Evolutionary conservation across 176 grass and related monocot species (phyloP), one percentile per base, ranked within the genome.

Genomic region (Eremochloa ophiuroides): DNA sequence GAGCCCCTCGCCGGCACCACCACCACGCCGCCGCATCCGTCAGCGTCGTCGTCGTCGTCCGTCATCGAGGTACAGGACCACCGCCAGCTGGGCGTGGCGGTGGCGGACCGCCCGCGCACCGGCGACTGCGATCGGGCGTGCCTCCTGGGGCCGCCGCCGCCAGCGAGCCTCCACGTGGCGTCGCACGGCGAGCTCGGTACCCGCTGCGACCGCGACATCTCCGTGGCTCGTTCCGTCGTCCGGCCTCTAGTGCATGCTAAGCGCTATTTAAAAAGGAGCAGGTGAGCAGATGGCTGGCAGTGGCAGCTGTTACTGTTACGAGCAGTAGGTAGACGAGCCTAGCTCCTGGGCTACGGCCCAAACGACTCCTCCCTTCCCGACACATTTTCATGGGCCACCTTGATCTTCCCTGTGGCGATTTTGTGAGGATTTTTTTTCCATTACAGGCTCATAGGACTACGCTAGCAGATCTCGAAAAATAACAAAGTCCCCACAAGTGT

Each of bases 131-230:
- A 62, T 27, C 80, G 38, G 17, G 80, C 38, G 53, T 44, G 5
- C 50, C 79, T 44, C 4, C 7, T 8, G 14, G 31, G 22, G 43
- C 9, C n/a, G 55, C 9, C 6, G 26, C 29, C 22, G 10, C 2
- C n/a, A 23, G 18, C 6, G 62, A 4, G 3, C 35, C 10, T 6
- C 68, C 68, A 73, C 12, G 80, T 23, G 53, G 53, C 80, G 68
- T 73, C 80, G 51, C 67, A 71, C 38, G 53, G 39, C 39, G 80
- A 82, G 68, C 68, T 82, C 53, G 67, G 67, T 16, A 17, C 51
- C n/a, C 51, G 51, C 17, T 41, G 51, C 28, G 55, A 62, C 25
- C 22, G 68, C 29, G 68, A 34, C 68, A 73, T 82, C 11, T 20
- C 14, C 43, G 20, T 18, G 40, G 20, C 66, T 25, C 10, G 35